phyloP scores from a whole-genome alignment of 1,139 yeast species.

The Candida gigantensis region DNA sequence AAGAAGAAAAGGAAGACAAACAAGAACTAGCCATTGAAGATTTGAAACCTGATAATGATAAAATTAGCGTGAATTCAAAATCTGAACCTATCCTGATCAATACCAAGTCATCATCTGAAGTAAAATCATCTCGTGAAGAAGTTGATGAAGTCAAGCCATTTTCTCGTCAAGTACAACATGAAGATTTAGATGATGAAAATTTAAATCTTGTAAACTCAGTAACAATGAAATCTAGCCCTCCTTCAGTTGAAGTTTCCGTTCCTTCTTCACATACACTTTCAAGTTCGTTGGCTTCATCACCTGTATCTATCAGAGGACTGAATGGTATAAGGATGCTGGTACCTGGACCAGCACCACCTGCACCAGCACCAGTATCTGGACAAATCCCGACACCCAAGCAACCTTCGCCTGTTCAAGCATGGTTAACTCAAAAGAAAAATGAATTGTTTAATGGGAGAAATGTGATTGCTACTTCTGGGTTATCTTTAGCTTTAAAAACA shows the following conservation, averaged over 20 bases:
- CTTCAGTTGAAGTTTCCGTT: conserved; percentile 7
- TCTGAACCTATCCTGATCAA: conserved; percentile 8
- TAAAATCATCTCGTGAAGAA: too few relatives aligned
- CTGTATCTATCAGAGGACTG: conserved; percentile 6
- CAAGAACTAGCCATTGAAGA: too few relatives aligned
- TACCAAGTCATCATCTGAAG: conserved; percentile 1
- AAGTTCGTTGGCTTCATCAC: conserved; percentile 10
- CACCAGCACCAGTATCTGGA: too few relatives aligned
- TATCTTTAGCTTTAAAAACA: conserved; percentile 23
- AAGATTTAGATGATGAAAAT: conserved; percentile 42
- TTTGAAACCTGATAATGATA: conserved; percentile 14
- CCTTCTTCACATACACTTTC: conserved; percentile 7
- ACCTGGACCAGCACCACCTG: neutral
- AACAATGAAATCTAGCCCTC: conserved; percentile 12
- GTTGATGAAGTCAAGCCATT: too few relatives aligned
- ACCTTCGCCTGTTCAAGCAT: conserved; percentile 2
- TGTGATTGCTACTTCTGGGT: conserved; percentile 23
- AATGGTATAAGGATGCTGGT: neutral
- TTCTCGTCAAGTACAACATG: too few relatives aligned
- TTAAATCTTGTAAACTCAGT: conserved; percentile 40
- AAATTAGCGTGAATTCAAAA: conserved; percentile 9
- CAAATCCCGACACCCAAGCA: neutral
- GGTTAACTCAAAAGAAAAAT: conserved; percentile 5
- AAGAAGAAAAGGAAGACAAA: too few relatives aligned
- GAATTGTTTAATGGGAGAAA: conserved; percentile 7